Evolutionary conservation across 1,284 basidiomycete species (phyloP).

Genomic region (Pulveroboletus ridleyi): DNA sequence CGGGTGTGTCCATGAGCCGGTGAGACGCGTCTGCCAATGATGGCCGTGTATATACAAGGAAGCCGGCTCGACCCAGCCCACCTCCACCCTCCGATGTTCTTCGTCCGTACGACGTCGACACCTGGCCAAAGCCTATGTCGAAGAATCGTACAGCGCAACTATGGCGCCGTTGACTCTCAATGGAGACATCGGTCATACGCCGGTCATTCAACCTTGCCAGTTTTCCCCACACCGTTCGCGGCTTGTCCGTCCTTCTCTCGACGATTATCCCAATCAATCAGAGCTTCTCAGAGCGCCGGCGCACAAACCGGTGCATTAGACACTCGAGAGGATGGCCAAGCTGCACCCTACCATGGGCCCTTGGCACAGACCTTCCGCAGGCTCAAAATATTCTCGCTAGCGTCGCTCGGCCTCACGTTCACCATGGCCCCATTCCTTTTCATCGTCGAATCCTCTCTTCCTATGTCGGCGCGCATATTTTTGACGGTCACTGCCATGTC

Average conservation of each 20-base stretch:
- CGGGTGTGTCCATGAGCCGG: conserved; percentile 63
- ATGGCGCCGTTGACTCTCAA: conserved; percentile 8
- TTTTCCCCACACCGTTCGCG: background rate
- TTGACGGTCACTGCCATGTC: conserved; percentile 75
- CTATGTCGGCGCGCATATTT: conserved; percentile 70
- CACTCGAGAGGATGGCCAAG: conserved; percentile 22
- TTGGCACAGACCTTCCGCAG: conserved; percentile 74
- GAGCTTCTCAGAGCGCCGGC: conserved; percentile 8
- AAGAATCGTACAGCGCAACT: conserved; percentile 16
- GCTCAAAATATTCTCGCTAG: conserved; percentile 85
- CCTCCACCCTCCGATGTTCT: conserved; percentile 18
- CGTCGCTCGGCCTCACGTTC: conserved; percentile 76
- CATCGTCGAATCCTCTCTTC: conserved; percentile 79
- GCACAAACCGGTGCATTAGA: conserved; percentile 16
- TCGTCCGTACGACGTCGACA: conserved; percentile 11
- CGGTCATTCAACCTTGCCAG: too few species aligned
- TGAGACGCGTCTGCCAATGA: conserved; percentile 20
- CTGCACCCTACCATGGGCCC: conserved; percentile 64
- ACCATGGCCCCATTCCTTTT: conserved; percentile 83
- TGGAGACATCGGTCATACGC: conserved; percentile 15
- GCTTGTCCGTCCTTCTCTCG: conserved; percentile 7
- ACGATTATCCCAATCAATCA: conserved; percentile 22
- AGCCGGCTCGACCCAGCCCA: background rate
- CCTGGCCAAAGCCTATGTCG: conserved; percentile 25
- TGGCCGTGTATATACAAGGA: conserved; percentile 14